phyloP scores from a whole-genome alignment of 805 yeast species.

The Saccharomycopsis olivae region DNA sequence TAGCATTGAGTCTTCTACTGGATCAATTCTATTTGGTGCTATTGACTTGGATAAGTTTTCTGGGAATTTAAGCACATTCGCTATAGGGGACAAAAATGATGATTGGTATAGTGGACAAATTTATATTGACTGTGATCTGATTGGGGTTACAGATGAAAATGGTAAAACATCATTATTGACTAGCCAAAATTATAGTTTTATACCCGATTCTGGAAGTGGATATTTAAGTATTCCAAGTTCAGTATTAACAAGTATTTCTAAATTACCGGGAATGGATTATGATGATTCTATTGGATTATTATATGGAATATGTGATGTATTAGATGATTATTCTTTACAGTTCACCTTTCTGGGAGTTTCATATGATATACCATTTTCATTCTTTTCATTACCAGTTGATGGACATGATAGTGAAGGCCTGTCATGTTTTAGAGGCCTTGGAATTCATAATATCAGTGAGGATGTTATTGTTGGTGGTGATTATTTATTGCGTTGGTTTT shows the following conservation, averaged over 20 bases:
- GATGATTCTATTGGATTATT: conserved; percentile 34
- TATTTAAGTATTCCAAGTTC: conserved; percentile 35
- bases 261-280: conserved; percentile 7
- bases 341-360: conserved; percentile 49
- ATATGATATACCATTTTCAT: conserved; percentile 38
- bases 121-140: neutral
- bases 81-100: conserved; percentile 20
- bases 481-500: conserved; percentile 39
- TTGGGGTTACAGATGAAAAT: too few species aligned
- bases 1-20: conserved; percentile 22
- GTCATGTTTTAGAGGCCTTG: too few species aligned
- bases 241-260: conserved; percentile 1
- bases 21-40: conserved; percentile 35
- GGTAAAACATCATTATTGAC: neutral
- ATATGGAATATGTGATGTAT: conserved; percentile 31
- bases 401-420: too few species aligned
- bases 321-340: conserved; percentile 26
- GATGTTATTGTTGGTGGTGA: conserved; percentile 37
- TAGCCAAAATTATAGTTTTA: neutral
- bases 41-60: conserved; percentile 31
- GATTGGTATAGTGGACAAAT: too few species aligned
- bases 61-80: conserved; percentile 27
- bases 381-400: conserved; percentile 18
- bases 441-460: too few species aligned
- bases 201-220: conserved; percentile 45